phyloP scores from a whole-genome alignment of 768 basidiomycete species.

The Lentinula edodes region DNA sequence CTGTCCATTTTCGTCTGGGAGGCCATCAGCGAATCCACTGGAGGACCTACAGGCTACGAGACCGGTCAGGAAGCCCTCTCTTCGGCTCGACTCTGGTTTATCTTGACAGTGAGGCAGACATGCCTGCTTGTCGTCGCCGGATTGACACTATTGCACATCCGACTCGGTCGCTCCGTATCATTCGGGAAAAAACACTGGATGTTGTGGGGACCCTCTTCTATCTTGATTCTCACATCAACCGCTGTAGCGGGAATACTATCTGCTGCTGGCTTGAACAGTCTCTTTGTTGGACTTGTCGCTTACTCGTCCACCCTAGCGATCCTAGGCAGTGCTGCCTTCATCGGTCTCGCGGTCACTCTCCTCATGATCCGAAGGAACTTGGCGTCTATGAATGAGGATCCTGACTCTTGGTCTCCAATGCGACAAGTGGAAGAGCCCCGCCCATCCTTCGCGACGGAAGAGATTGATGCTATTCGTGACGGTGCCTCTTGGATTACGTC shows the following conservation, averaged over 20 bases:
- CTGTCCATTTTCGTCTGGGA: constrained; percentile 66
- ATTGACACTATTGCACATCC: constrained; percentile 64
- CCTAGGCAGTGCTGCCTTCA: constrained; percentile 47
- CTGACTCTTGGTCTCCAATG: constrained; percentile 58
- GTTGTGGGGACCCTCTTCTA: constrained; percentile 60
- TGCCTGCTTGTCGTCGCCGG: constrained; percentile 58
- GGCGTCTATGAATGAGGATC: constrained; percentile 42
- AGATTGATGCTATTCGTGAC: constrained; percentile 67
- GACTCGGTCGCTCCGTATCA: constrained; percentile 62
- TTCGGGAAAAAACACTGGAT: constrained; percentile 72
- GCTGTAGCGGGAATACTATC: constrained; percentile 54
- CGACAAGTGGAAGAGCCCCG: constrained; percentile 46
- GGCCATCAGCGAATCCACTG: constrained; percentile 44
- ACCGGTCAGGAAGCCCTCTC: constrained; percentile 46
- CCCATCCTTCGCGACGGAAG: constrained; percentile 65
- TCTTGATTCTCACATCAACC: constrained; percentile 53
- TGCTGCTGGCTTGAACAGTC: constrained; percentile 41
- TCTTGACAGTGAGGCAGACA: constrained; percentile 59
- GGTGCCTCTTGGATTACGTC: constrained; percentile 83
- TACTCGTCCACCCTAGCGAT: constrained; percentile 51
- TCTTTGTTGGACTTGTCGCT: constrained; percentile 57
- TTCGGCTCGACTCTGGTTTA: constrained; percentile 63
- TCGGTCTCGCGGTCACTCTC: constrained; percentile 57
- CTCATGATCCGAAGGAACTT: constrained; percentile 64
- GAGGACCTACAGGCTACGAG: constrained; percentile 37